Percentiles rank a stretch among this genome's conserved stretches.
Evolutionary conservation across 2,329 filamentous ascomycete species (phyloP).

Genomic region (Trichoderma koningiopsis): DNA sequence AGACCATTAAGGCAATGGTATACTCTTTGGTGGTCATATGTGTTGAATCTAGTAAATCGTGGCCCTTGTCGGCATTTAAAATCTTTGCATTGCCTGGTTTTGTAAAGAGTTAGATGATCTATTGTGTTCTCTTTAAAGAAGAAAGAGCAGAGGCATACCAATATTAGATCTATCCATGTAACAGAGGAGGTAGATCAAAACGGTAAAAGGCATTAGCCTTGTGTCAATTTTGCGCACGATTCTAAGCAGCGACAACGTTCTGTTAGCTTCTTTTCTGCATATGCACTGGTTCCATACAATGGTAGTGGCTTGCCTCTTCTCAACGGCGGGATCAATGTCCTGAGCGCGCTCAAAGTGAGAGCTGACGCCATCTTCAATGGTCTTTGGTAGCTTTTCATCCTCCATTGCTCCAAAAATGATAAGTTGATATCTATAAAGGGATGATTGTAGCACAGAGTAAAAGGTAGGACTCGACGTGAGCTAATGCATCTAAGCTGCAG

Average conservation of each 20-base stretch:
- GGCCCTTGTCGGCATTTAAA: not conserved
- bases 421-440: not conserved
- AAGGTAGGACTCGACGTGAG: not conserved
- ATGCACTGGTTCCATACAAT: not conserved
- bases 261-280: not conserved
- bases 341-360: conserved; percentile 1
- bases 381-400: conserved; percentile 10
- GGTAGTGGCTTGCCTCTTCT: not conserved
- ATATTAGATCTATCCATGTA: conserved; percentile 16
- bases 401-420: not conserved
- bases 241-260: not conserved
- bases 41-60: not conserved
- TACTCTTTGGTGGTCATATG: conserved; percentile 4
- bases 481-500: not conserved
- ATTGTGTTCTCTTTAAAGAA: not conserved
- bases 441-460: not conserved
- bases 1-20: conserved; percentile 9
- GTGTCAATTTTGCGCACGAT: conserved; percentile 9
- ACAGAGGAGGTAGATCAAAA: conserved; percentile 4
- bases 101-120: not conserved
- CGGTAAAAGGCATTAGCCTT: conserved; percentile 2
- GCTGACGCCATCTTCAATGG: conserved; percentile 5
- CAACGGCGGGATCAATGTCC: conserved; percentile 2
- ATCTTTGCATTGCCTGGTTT: conserved; percentile 12
- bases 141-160: not conserved